Evolutionary conservation across 768 basidiomycete species (phyloP).

Genomic region (Neoboletus magnificus): DNA sequence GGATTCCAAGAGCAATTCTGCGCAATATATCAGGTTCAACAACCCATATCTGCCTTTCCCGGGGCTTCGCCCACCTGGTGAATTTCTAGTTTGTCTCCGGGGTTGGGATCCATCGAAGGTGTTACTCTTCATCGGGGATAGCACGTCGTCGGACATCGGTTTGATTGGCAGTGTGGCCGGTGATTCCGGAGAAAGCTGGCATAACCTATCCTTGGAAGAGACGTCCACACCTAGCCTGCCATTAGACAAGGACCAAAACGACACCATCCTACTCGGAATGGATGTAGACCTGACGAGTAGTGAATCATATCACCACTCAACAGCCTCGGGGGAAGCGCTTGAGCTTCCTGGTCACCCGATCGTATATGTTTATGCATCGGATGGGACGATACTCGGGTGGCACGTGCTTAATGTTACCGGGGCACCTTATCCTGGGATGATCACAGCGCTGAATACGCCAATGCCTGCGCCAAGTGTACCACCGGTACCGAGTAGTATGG

Average conservation of each 20-base stretch:
- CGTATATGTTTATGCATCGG: conserved; percentile 72
- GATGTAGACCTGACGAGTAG: conserved; percentile 62
- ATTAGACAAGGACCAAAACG: conserved; percentile 63
- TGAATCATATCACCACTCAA: conserved; percentile 36
- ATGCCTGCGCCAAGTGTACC: not conserved
- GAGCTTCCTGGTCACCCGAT: conserved; percentile 54
- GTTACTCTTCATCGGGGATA: conserved; percentile 46
- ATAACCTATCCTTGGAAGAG: conserved; percentile 46
- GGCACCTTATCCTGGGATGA: conserved; percentile 55
- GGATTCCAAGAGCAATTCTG: conserved; percentile 40
- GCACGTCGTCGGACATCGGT: conserved; percentile 50
- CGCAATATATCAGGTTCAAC: conserved; percentile 37
- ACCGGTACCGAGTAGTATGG: conserved; percentile 19
- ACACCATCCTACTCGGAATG: conserved; percentile 64
- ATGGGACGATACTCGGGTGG: conserved; percentile 77
- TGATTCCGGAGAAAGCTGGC: conserved; percentile 38
- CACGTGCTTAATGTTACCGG: conserved; percentile 56
- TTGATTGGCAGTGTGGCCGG: conserved; percentile 35
- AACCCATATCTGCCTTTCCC: conserved; percentile 44
- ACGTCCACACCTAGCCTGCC: conserved; percentile 58
- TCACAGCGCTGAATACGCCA: conserved; percentile 21
- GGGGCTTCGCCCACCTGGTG: conserved; percentile 44
- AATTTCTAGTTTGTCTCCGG: conserved; percentile 38
- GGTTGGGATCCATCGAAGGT: conserved; percentile 45
- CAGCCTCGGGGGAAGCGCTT: conserved; percentile 39